Evolutionary conservation across 345 rosid genomes (phyloP), one percentile per base, ranked within the genome.

Genomic region (Cardamine occulta): DNA sequence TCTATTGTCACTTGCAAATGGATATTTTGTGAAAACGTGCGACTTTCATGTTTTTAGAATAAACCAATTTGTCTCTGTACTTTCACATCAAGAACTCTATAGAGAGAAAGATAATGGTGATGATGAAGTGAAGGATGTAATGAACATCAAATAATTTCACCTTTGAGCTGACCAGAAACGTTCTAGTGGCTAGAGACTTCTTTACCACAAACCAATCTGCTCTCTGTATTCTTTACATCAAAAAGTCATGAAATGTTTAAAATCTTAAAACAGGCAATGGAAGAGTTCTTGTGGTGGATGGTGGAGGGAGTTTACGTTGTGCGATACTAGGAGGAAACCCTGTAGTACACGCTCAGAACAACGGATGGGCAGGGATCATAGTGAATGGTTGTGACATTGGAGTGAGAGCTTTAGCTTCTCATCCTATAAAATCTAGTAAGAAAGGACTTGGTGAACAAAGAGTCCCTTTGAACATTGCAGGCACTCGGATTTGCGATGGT

Each of bases 371-470:
- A 0, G 93, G 93, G 40, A 88, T 90, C 40, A 85, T 90, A 47
- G 93, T 90, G 17, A 85, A 90, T 48, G 91, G 96, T 3, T 90
- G 96, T 24, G 96, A 90, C 63, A 87, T 90, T 72, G 96, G 96
- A 10, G 93, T 90, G 53, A 84, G 96, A 82, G 93, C 93, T 63
- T 73, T 90, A 62, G 86, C 87, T 75, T 87, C 96, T 45, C 93
- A 88, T 80, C 96, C 96, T 1, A 87, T 90, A 86, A 90, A 88
- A 28, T 88, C 93, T 49, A 90, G 89, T 35, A 90, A 87, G 85
- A 88, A 84, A 76, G 96, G 96, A 24, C 68, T 82, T 4, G 81
- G 81, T 72, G 91, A 88, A 82, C 88, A 87, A 64, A 87, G 88
- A 58, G 96, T 90, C 21, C 89, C 96, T 0, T 52, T 90, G 37